Base-by-base conservation (phyloP, 1,139 yeast species). In the Blastobotrys indianensis region DNA sequence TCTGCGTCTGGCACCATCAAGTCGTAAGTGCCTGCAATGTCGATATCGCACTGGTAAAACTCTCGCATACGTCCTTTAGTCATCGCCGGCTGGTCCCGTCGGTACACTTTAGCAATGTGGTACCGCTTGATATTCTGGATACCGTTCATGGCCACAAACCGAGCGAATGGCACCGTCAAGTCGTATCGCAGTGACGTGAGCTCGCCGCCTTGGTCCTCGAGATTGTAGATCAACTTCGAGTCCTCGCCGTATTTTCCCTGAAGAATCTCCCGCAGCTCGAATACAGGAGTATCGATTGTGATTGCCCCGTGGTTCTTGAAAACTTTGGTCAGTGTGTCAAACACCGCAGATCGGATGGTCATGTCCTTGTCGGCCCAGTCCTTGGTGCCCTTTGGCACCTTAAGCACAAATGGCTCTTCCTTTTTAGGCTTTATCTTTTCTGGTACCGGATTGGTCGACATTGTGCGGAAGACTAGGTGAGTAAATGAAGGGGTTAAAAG, bases 21-120 rank as follows among this genome's bases (percentile, higher is more conserved):
- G 62, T 92, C 98, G 65, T 85, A 90, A 49, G 67, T 70, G 46
- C 98, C 98, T 32, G 98, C 98, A 61, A 92, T 75, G 65, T 92
- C 98, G 60, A 92, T 85, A 71, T 92, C 98, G 73, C 98, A 92
- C 70, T 92, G 98, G 69, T 92, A 92, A 61, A 92, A 92, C 68
- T 92, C 98, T 76, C 98, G 84, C 98, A 92, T 92, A 69, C 98
- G 80, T 50, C 98, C 98, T 68, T 94, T 92, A 49, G 97, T 90
- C 98, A 92, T 92, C 12, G 98, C 98, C 4, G 98, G 98, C 68
- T 92, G 98, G 65, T 92, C 98, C 70, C 98, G 83, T 71, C 98
- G 80, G 70, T 92, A 92, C 46, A 92, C 98, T 68, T 92, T 92
- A 57, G 98, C 98, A 56, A 92, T 86, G 70, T 92, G 98, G 67